Evolutionary conservation across 1,284 basidiomycete species (phyloP).

Genomic region (Cryptococcus maquisensis): DNA sequence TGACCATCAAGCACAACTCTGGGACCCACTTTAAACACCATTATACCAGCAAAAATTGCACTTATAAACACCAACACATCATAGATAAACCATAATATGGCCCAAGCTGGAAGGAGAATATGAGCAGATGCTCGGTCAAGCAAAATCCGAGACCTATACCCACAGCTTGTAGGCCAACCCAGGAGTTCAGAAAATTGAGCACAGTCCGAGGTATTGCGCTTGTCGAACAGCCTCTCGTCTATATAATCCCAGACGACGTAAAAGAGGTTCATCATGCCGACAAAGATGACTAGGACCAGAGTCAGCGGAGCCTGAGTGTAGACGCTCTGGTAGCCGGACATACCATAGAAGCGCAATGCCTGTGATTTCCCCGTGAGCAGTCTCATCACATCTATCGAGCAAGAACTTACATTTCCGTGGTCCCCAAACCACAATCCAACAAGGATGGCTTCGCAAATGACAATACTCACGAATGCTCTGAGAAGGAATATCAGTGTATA

Average conservation of each 20-base stretch:
- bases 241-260: slow-evolving; percentile 49
- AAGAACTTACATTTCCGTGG: slow-evolving; percentile 42
- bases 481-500: not conserved
- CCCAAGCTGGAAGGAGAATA: slow-evolving; percentile 30
- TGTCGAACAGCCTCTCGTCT: slow-evolving; percentile 47
- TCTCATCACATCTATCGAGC: not conserved
- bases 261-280: slow-evolving; percentile 47
- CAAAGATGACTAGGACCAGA: slow-evolving; percentile 23
- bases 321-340: not conserved
- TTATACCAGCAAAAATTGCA: slow-evolving; percentile 46
- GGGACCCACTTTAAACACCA: slow-evolving; percentile 40
- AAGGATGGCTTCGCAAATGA: slow-evolving; percentile 40
- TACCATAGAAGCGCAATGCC: slow-evolving; percentile 46
- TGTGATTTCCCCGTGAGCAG: slow-evolving; percentile 9
- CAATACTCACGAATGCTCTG: slow-evolving; percentile 45
- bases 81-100: slow-evolving; percentile 39
- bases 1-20: not conserved
- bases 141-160: not conserved
- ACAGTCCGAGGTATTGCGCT: slow-evolving; percentile 46
- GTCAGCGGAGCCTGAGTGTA: not conserved
- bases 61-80: slow-evolving; percentile 39
- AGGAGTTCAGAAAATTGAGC: slow-evolving; percentile 43
- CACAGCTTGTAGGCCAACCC: slow-evolving; percentile 40
- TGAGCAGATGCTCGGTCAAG: not conserved
- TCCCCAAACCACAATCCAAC: slow-evolving; percentile 49